Conservation (phyloP, 768 basidiomycete genomes). For the Hygrophoropsis aurantiaca region DNA sequence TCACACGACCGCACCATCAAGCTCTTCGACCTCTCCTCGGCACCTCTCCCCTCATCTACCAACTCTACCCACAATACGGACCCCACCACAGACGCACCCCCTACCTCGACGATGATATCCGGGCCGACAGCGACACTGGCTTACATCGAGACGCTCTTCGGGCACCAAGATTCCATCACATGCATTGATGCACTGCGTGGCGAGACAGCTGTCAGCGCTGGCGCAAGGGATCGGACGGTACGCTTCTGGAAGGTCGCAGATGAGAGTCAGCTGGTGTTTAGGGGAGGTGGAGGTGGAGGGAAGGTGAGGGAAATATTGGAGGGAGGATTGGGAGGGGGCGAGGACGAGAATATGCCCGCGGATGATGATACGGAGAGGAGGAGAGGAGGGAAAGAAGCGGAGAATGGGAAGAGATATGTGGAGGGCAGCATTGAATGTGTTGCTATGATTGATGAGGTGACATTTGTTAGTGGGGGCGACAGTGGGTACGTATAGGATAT, state of each 20-base stretch:
- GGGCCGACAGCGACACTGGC: too few species aligned
- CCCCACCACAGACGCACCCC: too few species aligned
- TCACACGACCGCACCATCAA: constrained; percentile 90
- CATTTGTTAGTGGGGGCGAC: constrained; percentile 92
- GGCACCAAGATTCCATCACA: constrained; percentile 89
- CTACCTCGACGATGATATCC: too few species aligned
- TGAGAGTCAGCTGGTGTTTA: constrained; percentile 92
- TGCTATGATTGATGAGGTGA: constrained; percentile 93
- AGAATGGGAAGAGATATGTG: constrained; percentile 54
- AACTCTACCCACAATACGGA: too few species aligned
- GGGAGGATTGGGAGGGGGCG: constrained; percentile 61
- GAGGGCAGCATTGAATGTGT: constrained; percentile 93
- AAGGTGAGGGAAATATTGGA: constrained; percentile 81
- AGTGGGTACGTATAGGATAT: constrained; percentile 84
- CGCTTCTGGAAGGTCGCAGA: constrained; percentile 97
- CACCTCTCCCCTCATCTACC: too few species aligned
- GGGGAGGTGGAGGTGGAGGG: constrained; percentile 88
- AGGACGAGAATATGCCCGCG: constrained; percentile 43
- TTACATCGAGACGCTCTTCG: constrained; percentile 95
- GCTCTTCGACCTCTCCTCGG: constrained; percentile 74
- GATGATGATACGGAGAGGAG: constrained; percentile 31
- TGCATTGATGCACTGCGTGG: constrained; percentile 77
- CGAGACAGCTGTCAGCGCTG: constrained; percentile 84
- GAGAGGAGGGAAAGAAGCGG: constrained; percentile 27
- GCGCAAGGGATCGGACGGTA: constrained; percentile 87